Base-by-base conservation (phyloP, 768 basidiomycete genomes). In the Lentinula guzmanii region DNA sequence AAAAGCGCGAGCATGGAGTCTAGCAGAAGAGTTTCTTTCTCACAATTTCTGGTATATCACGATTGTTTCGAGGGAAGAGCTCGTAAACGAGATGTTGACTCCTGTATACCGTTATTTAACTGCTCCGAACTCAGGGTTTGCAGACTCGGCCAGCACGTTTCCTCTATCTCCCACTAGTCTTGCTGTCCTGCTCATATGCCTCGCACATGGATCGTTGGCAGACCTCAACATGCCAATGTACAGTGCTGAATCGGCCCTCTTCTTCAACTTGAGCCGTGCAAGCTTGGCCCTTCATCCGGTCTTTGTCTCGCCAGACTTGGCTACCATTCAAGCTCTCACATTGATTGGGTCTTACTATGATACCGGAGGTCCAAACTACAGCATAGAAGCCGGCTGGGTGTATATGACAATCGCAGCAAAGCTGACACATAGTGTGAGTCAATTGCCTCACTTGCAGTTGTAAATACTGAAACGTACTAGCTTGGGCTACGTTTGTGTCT, bases 1-100 rank as follows among this genome's bases (percentile, higher is more conserved):
- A 18, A 71, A 71, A 57, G 70, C 72, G 8, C 75, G 73, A 33
- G 81, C 81, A 9, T 71, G 72, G 56, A 65, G 73, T 41, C 75
- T 82, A 11, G 76, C 74, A 42, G 79, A 83, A 60, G 73, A 75
- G 8, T 83, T 76, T 61, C 60, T 81, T 61, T 75, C 74, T 76
- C 21, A 67, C 70, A 3, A 68, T 76, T 5, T 81, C 11, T 48
- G 46, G 24, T 41, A 43, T 41, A 28, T 43, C 8, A 31, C 11
- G 11, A 41, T 43, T 3, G 41, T 56, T 24, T 56, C 55, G 10
- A 41, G 24, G 28, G 55, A 56, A 24, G 55, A 56, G 24, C 55
- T 76, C 73, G 64, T 74, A 61, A 76, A 75, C 64, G 75, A 75
- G 57, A 75, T 77, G 2, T 73, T 83, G 56, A 71, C 67, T 54